These are phyloP conservation scores for Eucalyptus leucophloia DNA, from an alignment of 345 rosid genomes.

Conservation along the genomic window DNA sequence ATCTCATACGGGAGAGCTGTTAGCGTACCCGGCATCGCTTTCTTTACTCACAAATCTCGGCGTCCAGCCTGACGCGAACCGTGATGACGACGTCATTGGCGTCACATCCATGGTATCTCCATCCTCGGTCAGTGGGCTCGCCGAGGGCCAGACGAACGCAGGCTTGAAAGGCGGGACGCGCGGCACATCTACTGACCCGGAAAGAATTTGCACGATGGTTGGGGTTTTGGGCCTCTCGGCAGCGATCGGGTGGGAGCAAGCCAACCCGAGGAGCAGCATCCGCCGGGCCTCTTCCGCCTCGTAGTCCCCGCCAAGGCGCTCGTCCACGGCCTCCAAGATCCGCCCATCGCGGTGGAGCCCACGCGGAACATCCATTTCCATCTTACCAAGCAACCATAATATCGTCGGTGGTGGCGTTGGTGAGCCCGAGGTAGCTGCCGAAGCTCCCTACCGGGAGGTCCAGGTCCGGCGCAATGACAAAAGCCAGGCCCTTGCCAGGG, in stretches of 20 bases:
- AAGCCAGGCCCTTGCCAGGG: no score
- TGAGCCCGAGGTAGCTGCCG: no score
- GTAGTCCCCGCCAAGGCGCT: conserved; percentile 13
- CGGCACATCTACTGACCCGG: conserved; percentile 17
- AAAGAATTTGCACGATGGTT: conserved; percentile 17
- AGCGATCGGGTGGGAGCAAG: conserved; percentile 37
- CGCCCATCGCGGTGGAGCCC: conserved; percentile 24
- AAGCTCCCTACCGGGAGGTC: no score
- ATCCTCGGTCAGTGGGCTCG: background rate
- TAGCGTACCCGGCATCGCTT: conserved; percentile 1
- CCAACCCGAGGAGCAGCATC: conserved; percentile 26
- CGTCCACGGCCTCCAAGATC: conserved; percentile 34
- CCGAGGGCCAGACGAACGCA: conserved; percentile 26
- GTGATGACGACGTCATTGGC: conserved; percentile 4
- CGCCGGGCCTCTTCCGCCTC: conserved; percentile 22
- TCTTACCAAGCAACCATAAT: no score
- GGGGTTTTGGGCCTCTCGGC: conserved; percentile 35
- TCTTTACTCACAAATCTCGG: background rate
- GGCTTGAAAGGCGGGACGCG: conserved; percentile 35
- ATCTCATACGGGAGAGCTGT: conserved; percentile 4
- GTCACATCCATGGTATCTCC: conserved; percentile 1
- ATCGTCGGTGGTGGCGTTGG: no score
- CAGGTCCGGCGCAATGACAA: no score
- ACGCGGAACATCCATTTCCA: no score
- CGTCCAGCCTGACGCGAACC: conserved; percentile 19